Evolutionary conservation across 2,329 filamentous ascomycete species (phyloP).

Genomic region (Drechslerella coelobrocha): DNA sequence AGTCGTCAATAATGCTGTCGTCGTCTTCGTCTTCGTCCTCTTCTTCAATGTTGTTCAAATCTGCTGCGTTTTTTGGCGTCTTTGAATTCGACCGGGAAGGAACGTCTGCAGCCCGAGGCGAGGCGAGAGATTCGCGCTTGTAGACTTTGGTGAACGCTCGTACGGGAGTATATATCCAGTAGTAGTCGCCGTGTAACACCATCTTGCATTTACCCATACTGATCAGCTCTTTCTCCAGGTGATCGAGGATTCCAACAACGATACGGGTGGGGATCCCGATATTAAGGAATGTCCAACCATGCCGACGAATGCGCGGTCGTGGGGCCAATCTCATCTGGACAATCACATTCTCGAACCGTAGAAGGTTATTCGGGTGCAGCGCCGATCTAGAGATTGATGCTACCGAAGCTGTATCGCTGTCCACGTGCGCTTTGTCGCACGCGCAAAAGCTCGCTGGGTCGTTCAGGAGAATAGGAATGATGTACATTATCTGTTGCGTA

Average conservation of each 20-base stretch:
- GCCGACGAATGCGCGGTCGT: constrained; percentile 43
- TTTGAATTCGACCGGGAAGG: constrained; percentile 46
- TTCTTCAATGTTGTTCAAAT: constrained; percentile 27
- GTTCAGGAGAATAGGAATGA: constrained; percentile 46
- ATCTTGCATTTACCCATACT: constrained; percentile 48
- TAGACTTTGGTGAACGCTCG: constrained; percentile 50
- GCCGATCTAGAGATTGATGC: constrained; percentile 39
- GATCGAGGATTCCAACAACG: constrained; percentile 45
- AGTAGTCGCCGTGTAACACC: constrained; percentile 48
- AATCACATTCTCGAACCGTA: constrained; percentile 49
- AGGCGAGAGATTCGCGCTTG: constrained; percentile 38
- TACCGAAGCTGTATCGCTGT: constrained; percentile 41
- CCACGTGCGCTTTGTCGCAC: constrained; percentile 46
- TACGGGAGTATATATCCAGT: constrained; percentile 49
- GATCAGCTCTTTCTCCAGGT: constrained; percentile 40
- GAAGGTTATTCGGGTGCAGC: constrained; percentile 46
- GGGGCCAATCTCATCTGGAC: constrained; percentile 48
- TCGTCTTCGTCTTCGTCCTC: constrained; percentile 38
- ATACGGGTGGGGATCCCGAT: constrained; percentile 47
- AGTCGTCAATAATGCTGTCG: constrained; percentile 45
- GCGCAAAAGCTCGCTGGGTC: constrained; percentile 47
- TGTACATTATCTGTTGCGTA: constrained; percentile 47
- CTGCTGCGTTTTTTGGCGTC: constrained; percentile 40
- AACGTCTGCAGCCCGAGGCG: constrained; percentile 9
- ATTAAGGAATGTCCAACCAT: constrained; percentile 50